Base-by-base conservation (phyloP, 2,329 filamentous ascomycete species). In the Aspergillus chevalieri region DNA sequence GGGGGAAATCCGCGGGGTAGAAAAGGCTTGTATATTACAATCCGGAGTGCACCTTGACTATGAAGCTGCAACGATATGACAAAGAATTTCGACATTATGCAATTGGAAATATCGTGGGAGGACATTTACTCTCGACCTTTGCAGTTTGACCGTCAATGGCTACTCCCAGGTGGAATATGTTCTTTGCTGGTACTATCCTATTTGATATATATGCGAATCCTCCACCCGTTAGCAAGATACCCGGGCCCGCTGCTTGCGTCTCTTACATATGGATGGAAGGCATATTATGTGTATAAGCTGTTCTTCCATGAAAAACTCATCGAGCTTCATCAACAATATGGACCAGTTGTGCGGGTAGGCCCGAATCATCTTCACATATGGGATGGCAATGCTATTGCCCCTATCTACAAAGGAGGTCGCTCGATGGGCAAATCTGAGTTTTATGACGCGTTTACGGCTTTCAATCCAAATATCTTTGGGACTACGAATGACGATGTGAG, bases 301-400 rank as follows among this genome's bases (percentile, higher is more conserved):
- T 22, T 41, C 6, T 30, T 51, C 6, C 49, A 51, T 42, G 46
- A 48, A 21, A 51, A 43, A 12, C 34, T 51, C 17, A n/a, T 51
- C 1, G 46, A 51, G 21, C 19, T 51, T 2, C 49, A 42, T 17
- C 17, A 42, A 12, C n/a, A 22, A 17, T 42, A 21, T 21, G 39
- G 39, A 12, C 15, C 39, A 5, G 17, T 42, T 21, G 39, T 42
- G 7, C 4, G 39, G 15, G 21, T 42, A 3, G 49, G 52, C n/a
- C 52, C 49, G 19, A 52, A 54, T 15, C 52, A 52, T 50, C 47
- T 54, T 4, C 52, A 54, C 38, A 43, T 49, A 39, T 54, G 52
- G 49, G 49, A 52, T n/a, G 47, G 46, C 5, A 47, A 54, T 8
- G 52, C 50, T n/a, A 52, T 52, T 33, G 15, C 50, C 4, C 21